Percentiles rank a stretch among this genome's conserved stretches.
Evolutionary conservation across 495 filamentous ascomycete species (phyloP).

Genomic region (Platismatia glauca): DNA sequence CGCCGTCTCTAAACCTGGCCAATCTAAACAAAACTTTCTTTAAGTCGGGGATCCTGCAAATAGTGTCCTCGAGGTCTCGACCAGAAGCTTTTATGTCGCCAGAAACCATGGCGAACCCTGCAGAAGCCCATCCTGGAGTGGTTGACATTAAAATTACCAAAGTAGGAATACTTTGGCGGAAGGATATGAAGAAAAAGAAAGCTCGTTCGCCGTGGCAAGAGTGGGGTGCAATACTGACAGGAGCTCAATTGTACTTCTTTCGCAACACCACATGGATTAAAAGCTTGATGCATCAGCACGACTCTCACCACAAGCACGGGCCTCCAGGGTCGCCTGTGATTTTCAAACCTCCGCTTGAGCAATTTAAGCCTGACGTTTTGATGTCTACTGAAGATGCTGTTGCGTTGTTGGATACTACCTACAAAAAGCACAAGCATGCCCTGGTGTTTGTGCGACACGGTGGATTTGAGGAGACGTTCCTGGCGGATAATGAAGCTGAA

Average conservation of each 20-base stretch:
- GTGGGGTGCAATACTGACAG: constrained; percentile 92
- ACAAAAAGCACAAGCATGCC: constrained; percentile 94
- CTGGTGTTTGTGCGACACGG: constrained; percentile 87
- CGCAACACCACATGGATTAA: constrained; percentile 89
- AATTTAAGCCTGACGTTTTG: constrained; percentile 86
- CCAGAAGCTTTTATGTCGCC: constrained; percentile 92
- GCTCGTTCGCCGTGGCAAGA: constrained; percentile 95
- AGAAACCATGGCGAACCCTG: constrained; percentile 70
- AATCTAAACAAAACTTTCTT: constrained; percentile 80
- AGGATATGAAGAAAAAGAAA: constrained; percentile 90
- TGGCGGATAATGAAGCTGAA: constrained; percentile 79
- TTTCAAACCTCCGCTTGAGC: constrained; percentile 78
- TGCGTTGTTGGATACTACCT: constrained; percentile 72
- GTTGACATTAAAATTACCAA: constrained; percentile 98
- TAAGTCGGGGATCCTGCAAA: constrained; percentile 83
- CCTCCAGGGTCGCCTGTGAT: constrained; percentile 61
- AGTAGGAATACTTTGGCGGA: constrained; percentile 91
- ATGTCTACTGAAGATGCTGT: constrained; percentile 91
- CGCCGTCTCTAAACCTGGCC: constrained; percentile 60
- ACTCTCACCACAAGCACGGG: constrained; percentile 62
- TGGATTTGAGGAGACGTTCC: constrained; percentile 79
- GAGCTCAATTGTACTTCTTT: constrained; percentile 95
- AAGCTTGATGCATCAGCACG: constrained; percentile 75
- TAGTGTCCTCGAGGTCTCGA: constrained; percentile 82
- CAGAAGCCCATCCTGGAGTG: constrained; percentile 82